Evolutionary conservation across 2,329 filamentous ascomycete genomes (phyloP), one percentile per base, ranked within the genome.

Genomic region (Waltergamsia citrina): DNA sequence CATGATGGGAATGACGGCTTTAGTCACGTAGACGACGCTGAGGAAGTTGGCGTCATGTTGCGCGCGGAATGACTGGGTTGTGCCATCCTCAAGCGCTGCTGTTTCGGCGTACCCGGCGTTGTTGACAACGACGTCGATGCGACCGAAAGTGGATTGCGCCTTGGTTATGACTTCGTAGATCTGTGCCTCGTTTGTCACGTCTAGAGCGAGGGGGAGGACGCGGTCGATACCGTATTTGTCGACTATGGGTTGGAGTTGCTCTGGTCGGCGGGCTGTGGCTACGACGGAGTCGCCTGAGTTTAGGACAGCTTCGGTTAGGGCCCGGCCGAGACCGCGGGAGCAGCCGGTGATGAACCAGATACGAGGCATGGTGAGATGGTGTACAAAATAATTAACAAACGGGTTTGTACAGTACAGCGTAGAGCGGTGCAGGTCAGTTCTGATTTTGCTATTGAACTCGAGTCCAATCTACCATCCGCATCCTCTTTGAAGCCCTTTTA

Each of bases 41-140:
- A 71, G 74, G 45, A 77, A 69, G 44, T 79, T 78, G 38, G 71
- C 63, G 32, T 79, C 69, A 50, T 78, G 65, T 43, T 77, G 67
- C 3, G 49, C 60, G 3, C 64, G 57, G 27, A 71, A 64, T 20
- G 72, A 60, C 3, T 58, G 46, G 2, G 73, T 59, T 1, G 55
- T 54, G 3, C 69, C 48, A 6, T 67, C 64, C 43, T 79, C 74
- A 31, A 76, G 64, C 2, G 66, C 61, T 10, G 66, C 69, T 6
- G 53, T 46, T 2, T 72, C 52, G n/a, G 69, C 67, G 38, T 74
- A 77, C 3, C 73, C 75, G 4, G 73, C 73, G 32, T 78, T 78
- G 53, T 78, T 78, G 38, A 74, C 63, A 5, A 78, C 66, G 1
- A 77, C 65, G 46, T 79, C 72, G 29, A 80, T 51, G 7, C 68